A percentile compares a stretch with the other conserved stretches of the same genome.
phyloP scores from a whole-genome alignment of 768 basidiomycete species.

The Pleurotus cornucopiae region DNA sequence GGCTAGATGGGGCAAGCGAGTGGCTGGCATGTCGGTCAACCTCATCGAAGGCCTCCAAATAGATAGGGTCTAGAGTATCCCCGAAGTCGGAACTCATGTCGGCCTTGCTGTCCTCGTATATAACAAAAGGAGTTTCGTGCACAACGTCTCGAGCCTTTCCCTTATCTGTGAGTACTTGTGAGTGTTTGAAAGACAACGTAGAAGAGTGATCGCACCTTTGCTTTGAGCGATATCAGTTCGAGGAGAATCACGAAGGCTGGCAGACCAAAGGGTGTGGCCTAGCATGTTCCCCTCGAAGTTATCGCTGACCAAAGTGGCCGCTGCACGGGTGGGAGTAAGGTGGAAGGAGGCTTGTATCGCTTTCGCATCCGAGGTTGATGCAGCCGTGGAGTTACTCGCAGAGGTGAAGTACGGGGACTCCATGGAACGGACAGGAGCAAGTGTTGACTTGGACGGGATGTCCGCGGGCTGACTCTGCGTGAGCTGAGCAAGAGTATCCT shows the following conservation, averaged over 20 bases:
- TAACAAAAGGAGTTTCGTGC: background rate
- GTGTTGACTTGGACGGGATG: background rate
- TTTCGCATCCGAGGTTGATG: background rate
- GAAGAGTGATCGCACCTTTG: too few relatives aligned
- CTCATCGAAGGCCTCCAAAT: conserved; percentile 1
- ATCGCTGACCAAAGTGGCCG: background rate
- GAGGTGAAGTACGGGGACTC: conserved; percentile 1
- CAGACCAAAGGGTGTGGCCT: background rate
- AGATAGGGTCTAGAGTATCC: background rate
- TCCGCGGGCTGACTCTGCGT: background rate
- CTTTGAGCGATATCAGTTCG: too few relatives aligned
- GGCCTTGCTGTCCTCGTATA: background rate
- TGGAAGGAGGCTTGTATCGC: background rate
- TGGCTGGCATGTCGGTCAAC: background rate
- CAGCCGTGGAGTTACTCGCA: background rate
- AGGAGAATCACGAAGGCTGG: conserved; percentile 1
- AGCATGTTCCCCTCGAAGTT: background rate
- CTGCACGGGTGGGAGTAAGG: background rate
- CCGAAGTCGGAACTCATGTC: conserved; percentile 6
- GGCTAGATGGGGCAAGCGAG: background rate
- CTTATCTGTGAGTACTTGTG: background rate
- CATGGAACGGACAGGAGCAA: background rate
- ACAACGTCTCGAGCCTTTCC: background rate
- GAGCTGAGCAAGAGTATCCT: background rate
- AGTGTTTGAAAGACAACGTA: too few relatives aligned